phyloP scores from a whole-genome alignment of 305 asterid species.

The Stenogyne calaminthoides region DNA sequence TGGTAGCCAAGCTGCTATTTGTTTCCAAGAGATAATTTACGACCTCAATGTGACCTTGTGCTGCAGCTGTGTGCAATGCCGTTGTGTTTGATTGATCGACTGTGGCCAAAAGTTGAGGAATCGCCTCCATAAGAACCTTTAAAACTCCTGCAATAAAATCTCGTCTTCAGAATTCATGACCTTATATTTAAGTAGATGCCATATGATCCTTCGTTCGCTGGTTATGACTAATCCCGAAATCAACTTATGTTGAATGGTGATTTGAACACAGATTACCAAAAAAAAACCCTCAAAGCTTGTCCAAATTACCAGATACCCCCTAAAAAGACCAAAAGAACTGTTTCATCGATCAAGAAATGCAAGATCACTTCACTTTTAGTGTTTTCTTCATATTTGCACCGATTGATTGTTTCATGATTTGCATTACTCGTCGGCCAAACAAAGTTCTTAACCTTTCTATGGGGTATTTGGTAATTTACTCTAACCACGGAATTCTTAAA shows the following conservation, averaged over 20 bases:
- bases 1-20: constrained; percentile 62
- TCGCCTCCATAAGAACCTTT: constrained; percentile 58
- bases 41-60: constrained; percentile 71
- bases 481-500: background rate
- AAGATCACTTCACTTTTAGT: no score
- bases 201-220: background rate
- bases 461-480: background rate
- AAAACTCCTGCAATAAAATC: constrained; percentile 49
- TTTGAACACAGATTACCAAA: background rate
- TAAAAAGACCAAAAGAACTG: background rate
- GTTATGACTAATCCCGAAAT: background rate
- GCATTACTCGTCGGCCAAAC: background rate
- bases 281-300: no score
- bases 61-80: constrained; percentile 65
- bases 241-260: background rate
- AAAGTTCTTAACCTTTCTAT: background rate
- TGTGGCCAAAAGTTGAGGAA: constrained; percentile 66
- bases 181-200: background rate
- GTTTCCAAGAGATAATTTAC: constrained; percentile 64
- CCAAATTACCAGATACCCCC: background rate
- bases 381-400: background rate
- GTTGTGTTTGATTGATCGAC: constrained; percentile 78
- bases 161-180: background rate
- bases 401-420: background rate
- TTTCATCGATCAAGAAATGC: no score